Evolutionary conservation across 768 basidiomycete species (phyloP), one percentile per base, ranked within the genome.

Genomic region (Tulasnella sp.): DNA sequence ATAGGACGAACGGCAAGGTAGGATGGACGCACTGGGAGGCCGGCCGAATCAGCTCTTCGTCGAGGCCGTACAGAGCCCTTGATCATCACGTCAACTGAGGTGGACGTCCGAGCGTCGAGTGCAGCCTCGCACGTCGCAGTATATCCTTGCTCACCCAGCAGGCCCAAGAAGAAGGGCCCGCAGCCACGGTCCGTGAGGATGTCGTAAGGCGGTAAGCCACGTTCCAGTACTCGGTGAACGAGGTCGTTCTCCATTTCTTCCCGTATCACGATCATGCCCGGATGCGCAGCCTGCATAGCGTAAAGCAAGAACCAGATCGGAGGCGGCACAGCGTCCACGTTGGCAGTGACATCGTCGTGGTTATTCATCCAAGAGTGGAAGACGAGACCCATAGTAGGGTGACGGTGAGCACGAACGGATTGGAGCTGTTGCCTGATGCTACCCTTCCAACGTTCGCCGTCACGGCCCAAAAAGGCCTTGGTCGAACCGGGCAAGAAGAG

Each of bases 291-390:
- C 31, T 55, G 53, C 40, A 55, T 41, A 14, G 53, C 53, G 42
- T 55, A 55, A 23, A 55, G 27, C 40, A 45, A 17, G 53, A 55
- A 55, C 53, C 53, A 55, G 2, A 55, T 23, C 2, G 53, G 53
- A 3, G 53, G 42, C 9, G 53, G 53, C 1, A 55, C 12, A 3
- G 53, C 37, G 23, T 55, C 42, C 21, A 15, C 17, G 53, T 55
- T 55, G 5, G 42, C 39, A 6, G 27, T 25, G 53, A 42, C 39
- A 41, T 55, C 53, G 5, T 46, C 19, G 15, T 25, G 21, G 40
- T 41, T 55, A 41, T 55, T 41, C 42, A 45, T 42, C 53, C 53
- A 55, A 37, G 37, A 42, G 53, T 55, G 9, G 41, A 55, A 55
- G 42, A 41, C 39, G 14, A 55, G 40, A 4, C 53, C 53, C 53